Base-by-base conservation (phyloP, 2,329 filamentous ascomycete species). In the Penicillium nordicum region DNA sequence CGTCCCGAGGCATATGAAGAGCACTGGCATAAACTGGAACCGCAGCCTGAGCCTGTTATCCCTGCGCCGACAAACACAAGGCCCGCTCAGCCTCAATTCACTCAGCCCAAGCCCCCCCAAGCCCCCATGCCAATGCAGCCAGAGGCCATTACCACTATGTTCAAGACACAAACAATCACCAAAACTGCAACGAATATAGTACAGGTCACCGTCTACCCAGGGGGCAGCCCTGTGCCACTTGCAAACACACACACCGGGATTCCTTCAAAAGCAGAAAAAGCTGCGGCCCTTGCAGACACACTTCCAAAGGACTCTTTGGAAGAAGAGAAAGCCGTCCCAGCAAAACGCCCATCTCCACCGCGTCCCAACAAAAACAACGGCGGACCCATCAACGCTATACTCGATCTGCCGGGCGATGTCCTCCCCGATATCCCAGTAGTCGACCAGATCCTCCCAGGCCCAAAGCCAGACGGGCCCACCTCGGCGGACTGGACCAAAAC, bases 401-500 rank as follows among this genome's bases (percentile, higher is more conserved):
- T 52, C 18, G 25, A 47, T 10, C 27, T 63, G 3, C 60, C 62
- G 3, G 34, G 47, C 5, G n/a, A 61, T 8, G 23, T 60, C 6
- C 11, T 58, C 6, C 61, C 61, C 0, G 32, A 53, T 4, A n/a
- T 63, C 4, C 58, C 58, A 11, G 29, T 54, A n/a, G 30, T 62
- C 14, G 32, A 52, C 34, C 50, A 55, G 14, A 40, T 46, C 16
- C 44, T 58, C 11, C 51, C 61, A 34, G 57, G 55, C 25, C 36
- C 54, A 6, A 40, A 45, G 30, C 55, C 48, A 42, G 49, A 23
- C 16, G 41, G 29, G 8, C 55, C 51, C n/a, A 30, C 30, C 25
- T 42, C 47, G 18, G 41, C 60, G 18, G 44, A 57, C 43, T 70
- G 70, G 69, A 66, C 66, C 3, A 51, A 65, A 2, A 50, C 45